Percentiles rank a stretch among this genome's conserved stretches.
Conservation (phyloP, 805 yeast genomes). For the Ascoidea asiatica region DNA sequence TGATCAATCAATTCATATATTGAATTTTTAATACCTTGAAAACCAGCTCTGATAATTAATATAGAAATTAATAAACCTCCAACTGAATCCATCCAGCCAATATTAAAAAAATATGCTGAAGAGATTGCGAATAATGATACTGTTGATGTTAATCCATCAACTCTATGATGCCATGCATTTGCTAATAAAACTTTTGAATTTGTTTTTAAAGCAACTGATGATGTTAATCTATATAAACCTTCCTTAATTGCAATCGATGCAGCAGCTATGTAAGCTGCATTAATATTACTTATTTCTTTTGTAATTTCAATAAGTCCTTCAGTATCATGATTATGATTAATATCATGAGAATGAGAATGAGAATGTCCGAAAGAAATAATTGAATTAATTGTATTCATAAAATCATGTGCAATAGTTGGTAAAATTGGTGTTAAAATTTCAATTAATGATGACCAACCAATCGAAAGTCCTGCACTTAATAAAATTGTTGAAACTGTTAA, state of each 20-base stretch:
- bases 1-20: slow-evolving; percentile 69
- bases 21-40: slow-evolving; percentile 55
- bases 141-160: slow-evolving; percentile 81
- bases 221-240: slow-evolving; percentile 73
- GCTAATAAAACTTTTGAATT: slow-evolving; percentile 88
- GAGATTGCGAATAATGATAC: slow-evolving; percentile 86
- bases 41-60: slow-evolving; percentile 75
- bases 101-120: slow-evolving; percentile 64
- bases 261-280: slow-evolving; percentile 94
- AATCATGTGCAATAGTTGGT: slow-evolving; percentile 48
- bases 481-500: slow-evolving; percentile 75
- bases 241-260: slow-evolving; percentile 83
- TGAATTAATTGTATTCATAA: slow-evolving; percentile 26
- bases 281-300: slow-evolving; percentile 46
- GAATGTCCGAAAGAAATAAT: slow-evolving; percentile 10
- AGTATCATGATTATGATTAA: slow-evolving; percentile 19
- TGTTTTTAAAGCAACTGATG: slow-evolving; percentile 60
- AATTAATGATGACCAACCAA: slow-evolving; percentile 74
- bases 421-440: slow-evolving; percentile 54
- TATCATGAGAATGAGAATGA: slow-evolving; percentile 17
- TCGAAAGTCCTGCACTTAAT: slow-evolving; percentile 77
- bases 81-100: slow-evolving; percentile 79
- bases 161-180: slow-evolving; percentile 98
- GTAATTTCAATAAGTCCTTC: slow-evolving; percentile 5
- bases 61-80: slow-evolving; percentile 84